These are phyloP conservation scores for Microcos paniculata DNA, from an alignment of 345 rosid species.

Conservation along the genomic window DNA sequence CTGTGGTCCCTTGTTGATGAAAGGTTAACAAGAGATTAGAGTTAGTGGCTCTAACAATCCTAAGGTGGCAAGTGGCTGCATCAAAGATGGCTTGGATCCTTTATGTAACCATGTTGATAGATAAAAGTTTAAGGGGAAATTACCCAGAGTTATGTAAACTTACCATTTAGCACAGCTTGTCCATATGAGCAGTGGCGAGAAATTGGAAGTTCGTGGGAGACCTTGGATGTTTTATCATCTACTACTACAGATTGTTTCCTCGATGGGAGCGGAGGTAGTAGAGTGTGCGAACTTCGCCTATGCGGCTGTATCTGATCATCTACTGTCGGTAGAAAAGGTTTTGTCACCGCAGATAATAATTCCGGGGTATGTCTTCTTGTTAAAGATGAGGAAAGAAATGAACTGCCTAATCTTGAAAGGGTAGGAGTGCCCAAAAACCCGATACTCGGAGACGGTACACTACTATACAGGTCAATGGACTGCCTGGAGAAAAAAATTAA, in stretches of 20 bases:
- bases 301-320: slow-evolving; percentile 33
- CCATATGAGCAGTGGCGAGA: slow-evolving; percentile 67
- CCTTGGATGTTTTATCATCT: slow-evolving; percentile 39
- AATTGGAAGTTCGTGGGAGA: slow-evolving; percentile 53
- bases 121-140: not conserved
- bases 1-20: slow-evolving; percentile 17
- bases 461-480: slow-evolving; percentile 80
- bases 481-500: slow-evolving; percentile 60
- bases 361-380: slow-evolving; percentile 71
- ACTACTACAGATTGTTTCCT: slow-evolving; percentile 35
- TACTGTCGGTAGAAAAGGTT: slow-evolving; percentile 50
- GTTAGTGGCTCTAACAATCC: slow-evolving; percentile 11
- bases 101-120: not conserved
- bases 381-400: slow-evolving; percentile 57
- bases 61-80: slow-evolving; percentile 12
- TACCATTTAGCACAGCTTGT: slow-evolving; percentile 86
- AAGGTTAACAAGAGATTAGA: slow-evolving; percentile 3
- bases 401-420: slow-evolving; percentile 58
- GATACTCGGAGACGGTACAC: slow-evolving; percentile 75
- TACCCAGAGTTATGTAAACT: slow-evolving; percentile 18
- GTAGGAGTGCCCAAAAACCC: slow-evolving; percentile 64
- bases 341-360: slow-evolving; percentile 39
- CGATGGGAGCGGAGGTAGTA: slow-evolving; percentile 48
- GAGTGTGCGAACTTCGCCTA: slow-evolving; percentile 44
- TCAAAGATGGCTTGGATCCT: not conserved